Conservation (phyloP, 768 basidiomycete genomes). For the Boletus rufocinnamomeus region DNA sequence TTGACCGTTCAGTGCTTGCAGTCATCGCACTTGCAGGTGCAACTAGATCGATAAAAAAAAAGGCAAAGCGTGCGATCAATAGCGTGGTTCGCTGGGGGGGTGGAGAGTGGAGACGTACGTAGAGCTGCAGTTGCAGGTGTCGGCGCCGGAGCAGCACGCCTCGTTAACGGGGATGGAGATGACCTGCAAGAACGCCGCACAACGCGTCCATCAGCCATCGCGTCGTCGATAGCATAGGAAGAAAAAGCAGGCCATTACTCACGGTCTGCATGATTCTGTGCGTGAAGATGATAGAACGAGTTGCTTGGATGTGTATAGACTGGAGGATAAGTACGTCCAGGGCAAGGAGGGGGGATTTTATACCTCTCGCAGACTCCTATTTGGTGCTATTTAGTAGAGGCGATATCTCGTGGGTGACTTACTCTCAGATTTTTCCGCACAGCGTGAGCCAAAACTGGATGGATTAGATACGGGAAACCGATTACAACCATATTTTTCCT, state of each 20-base stretch:
- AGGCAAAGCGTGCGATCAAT: background rate
- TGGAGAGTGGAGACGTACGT: background rate
- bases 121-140: constrained; percentile 8
- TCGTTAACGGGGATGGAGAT: constrained; percentile 10
- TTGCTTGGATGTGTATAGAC: background rate
- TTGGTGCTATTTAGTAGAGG: constrained; percentile 2
- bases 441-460: background rate
- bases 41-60: background rate
- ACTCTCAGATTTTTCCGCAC: background rate
- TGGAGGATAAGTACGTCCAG: background rate
- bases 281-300: background rate
- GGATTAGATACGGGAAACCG: background rate
- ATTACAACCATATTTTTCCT: too few relatives aligned
- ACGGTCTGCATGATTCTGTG: constrained; percentile 23
- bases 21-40: constrained; percentile 16
- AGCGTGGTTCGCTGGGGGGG: background rate
- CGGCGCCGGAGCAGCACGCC: constrained; percentile 14
- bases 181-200: constrained; percentile 3
- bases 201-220: background rate
- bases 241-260: background rate
- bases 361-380: constrained; percentile 1
- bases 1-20: constrained; percentile 14
- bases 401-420: background rate
- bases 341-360: background rate
- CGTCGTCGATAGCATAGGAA: background rate